Percentiles rank a stretch among this genome's conserved stretches.
Conservation (phyloP, 2,329 filamentous ascomycete species). For the Rutstroemia sp. region DNA sequence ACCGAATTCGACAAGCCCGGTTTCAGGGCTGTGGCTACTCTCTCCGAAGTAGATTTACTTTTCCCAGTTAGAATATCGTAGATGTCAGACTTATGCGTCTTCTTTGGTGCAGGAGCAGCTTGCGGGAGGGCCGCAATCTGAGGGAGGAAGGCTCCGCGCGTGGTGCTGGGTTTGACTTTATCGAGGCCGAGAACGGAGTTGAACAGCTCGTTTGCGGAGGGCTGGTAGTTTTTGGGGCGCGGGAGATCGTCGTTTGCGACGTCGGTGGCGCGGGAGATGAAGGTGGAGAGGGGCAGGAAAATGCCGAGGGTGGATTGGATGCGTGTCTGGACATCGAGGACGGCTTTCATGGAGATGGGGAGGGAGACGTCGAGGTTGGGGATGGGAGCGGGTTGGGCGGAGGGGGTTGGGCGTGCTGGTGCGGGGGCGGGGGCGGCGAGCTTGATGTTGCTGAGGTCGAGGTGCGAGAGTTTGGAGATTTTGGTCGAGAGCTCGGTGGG, state of each 20-base stretch:
- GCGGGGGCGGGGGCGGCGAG: constrained; percentile 31
- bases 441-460: constrained; percentile 96
- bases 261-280: constrained; percentile 77
- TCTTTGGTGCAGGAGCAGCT: constrained; percentile 23
- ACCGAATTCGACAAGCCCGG: constrained; percentile 47
- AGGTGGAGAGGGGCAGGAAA: constrained; percentile 75
- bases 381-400: constrained; percentile 30
- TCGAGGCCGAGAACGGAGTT: constrained; percentile 75
- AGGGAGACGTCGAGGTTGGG: constrained; percentile 56
- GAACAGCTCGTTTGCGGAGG: constrained; percentile 77
- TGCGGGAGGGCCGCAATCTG: constrained; percentile 46
- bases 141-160: constrained; percentile 61
- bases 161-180: constrained; percentile 41
- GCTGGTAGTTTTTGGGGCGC: constrained; percentile 52
- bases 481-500: constrained; percentile 63
- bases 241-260: constrained; percentile 85
- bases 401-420: constrained; percentile 32
- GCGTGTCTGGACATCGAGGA: constrained; percentile 73
- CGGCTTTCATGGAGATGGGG: constrained; percentile 70
- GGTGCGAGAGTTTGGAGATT: constrained; percentile 69
- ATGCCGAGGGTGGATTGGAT: constrained; percentile 72
- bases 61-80: constrained; percentile 69
- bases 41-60: constrained; percentile 18
- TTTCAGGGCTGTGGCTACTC: constrained; percentile 30
- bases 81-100: constrained; percentile 58